Base-by-base conservation (phyloP, 352 stramenopile genomes). In the Blastocystis sp. region DNA sequence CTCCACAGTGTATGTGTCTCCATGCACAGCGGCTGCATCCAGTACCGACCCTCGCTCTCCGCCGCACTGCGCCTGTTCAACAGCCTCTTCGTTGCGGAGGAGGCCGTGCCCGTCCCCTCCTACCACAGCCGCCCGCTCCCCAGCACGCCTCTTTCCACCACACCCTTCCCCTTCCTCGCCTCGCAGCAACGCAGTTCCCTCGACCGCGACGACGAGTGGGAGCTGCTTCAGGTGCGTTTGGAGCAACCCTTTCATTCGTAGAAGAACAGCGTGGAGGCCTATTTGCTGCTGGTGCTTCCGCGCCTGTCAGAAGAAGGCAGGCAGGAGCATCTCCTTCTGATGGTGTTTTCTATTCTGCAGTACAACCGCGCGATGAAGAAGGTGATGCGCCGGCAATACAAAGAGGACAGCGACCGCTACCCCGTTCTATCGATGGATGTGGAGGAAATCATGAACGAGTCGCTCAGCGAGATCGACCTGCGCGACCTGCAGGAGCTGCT, bases 401-500 rank as follows among this genome's bases (percentile, higher is more conserved):
- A 66, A 40, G 56, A 64, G 41, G 71, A 81, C 11, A 11, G 19
- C 9, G 9, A 17, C 5, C 19, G n/a, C 11, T 64, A 81, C 28
- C 71, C 71, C 11, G 40, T 64, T 43, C 52, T 81, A 5, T 53
- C 62, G 5, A 10, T 64, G 28, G 52, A 81, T n/a, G 38, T 81
- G 7, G 71, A 81, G 17, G 71, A 81, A 28, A 81, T 81, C 45
- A n/a, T 81, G 38, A 59, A 81, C 4, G 71, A 41, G 2, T 66
- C 71, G 10, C 38, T 81, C 5, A 43, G 45, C 21, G 71, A 65
- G 62, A 65, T 28, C 9, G 28, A 61, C 17, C 28, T 81, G 3
- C 40, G 66, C 0, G 41, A 64, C 28, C 34, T 81, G 71, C 43
- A 41, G 52, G 45, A 65, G 19, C 65, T 81, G 59, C 52, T 81